Conservation (phyloP, 306 rosid species). For the Cucurbita argyrosperma region DNA sequence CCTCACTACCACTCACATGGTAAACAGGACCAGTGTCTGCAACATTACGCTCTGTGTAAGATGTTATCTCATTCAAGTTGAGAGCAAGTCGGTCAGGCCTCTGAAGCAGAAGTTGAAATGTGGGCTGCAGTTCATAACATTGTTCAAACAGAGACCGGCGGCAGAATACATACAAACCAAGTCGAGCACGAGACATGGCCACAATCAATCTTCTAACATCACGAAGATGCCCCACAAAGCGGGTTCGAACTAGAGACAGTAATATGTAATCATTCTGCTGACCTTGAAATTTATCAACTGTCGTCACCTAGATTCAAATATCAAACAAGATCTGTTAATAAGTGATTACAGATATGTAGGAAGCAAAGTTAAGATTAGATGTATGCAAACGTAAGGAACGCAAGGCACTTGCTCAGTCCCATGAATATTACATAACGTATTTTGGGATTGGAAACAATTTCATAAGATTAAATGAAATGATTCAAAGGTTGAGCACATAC, state of each 20-base stretch:
- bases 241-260: conserved; percentile 86
- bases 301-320: conserved; percentile 51
- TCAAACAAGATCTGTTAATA: not conserved
- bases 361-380: not conserved
- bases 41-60: conserved; percentile 50
- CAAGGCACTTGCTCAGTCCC: not conserved
- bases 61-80: conserved; percentile 46
- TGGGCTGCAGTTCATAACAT: conserved; percentile 91
- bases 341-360: not conserved
- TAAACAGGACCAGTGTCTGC: conserved; percentile 54
- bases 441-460: too few relatives aligned
- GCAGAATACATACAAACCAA: conserved; percentile 85
- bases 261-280: conserved; percentile 94
- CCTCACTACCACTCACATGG: conserved; percentile 72
- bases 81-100: conserved; percentile 81
- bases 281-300: conserved; percentile 98
- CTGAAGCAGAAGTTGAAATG: conserved; percentile 79
- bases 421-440: not conserved
- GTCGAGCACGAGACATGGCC: conserved; percentile 98
- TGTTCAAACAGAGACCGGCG: conserved; percentile 90
- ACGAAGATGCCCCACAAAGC: conserved; percentile 93
- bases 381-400: not conserved
- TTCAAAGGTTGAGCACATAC: not conserved
- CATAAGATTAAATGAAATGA: not conserved
- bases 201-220: conserved; percentile 97